Evolutionary conservation across 257 asterid genomes (phyloP).

Genomic region (Solanum virginianum): DNA sequence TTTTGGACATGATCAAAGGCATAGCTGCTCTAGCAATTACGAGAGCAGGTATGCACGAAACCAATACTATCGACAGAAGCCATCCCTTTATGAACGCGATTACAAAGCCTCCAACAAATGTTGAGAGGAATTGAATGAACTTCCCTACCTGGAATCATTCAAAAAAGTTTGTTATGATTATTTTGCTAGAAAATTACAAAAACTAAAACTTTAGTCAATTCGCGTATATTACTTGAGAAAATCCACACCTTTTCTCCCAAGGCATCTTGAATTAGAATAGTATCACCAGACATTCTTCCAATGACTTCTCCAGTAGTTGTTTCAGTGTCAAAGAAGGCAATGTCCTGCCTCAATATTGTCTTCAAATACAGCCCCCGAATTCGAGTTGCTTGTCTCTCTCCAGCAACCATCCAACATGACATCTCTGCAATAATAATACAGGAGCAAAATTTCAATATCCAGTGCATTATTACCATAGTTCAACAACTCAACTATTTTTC

Average conservation of each 20-base stretch:
- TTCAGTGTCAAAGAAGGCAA: conserved; percentile 55
- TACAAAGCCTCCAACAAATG: conserved; percentile 49
- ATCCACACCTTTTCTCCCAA: conserved; percentile 63
- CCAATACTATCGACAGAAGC: conserved; percentile 39
- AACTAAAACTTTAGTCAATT: background rate
- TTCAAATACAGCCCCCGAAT: conserved; percentile 45
- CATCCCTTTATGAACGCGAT: conserved; percentile 50
- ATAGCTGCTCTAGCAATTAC: conserved; percentile 21
- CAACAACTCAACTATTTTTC: background rate
- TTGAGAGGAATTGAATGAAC: conserved; percentile 34
- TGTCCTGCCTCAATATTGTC: conserved; percentile 49
- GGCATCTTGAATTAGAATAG: conserved; percentile 72
- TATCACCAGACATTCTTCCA: conserved; percentile 56
- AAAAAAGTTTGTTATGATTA: background rate
- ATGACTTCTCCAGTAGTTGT: conserved; percentile 54
- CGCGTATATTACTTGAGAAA: background rate
- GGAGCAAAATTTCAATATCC: background rate
- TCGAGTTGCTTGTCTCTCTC: conserved; percentile 53
- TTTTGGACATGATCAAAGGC: conserved; percentile 29
- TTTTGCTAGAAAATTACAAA: background rate
- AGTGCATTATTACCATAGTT: background rate
- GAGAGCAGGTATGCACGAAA: conserved; percentile 32
- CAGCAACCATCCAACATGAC: conserved; percentile 65
- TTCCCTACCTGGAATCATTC: conserved; percentile 43
- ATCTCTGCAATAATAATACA: conserved; percentile 24